Evolutionary conservation across 495 filamentous ascomycete genomes (phyloP).

Genomic region (Penicillium verhagenii): DNA sequence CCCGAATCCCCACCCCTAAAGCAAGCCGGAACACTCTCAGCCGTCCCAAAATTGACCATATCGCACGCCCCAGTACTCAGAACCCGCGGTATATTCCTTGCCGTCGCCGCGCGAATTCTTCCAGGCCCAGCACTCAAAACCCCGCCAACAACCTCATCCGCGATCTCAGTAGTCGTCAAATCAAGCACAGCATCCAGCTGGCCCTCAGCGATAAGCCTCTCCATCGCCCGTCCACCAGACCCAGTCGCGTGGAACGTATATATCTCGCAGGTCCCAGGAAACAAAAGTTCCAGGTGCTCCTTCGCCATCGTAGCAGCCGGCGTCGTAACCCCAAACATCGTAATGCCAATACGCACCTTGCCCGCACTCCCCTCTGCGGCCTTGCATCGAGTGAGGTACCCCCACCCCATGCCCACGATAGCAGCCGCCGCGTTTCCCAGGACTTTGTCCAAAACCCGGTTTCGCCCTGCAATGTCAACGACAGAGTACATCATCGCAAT

Average conservation of each 20-base stretch:
- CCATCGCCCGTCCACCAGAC: constrained; percentile 64
- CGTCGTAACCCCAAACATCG: constrained; percentile 76
- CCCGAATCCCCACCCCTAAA: constrained; percentile 24
- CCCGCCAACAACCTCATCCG: constrained; percentile 61
- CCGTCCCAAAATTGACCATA: constrained; percentile 67
- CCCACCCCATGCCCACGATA: constrained; percentile 52
- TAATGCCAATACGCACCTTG: constrained; percentile 56
- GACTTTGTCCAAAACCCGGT: constrained; percentile 53
- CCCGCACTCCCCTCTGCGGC: background rate
- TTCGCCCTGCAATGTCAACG: constrained; percentile 67
- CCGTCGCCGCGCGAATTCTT: constrained; percentile 54
- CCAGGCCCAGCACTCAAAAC: constrained; percentile 54
- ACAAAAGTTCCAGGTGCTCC: constrained; percentile 36
- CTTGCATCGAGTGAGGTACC: background rate
- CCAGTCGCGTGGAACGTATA: constrained; percentile 71
- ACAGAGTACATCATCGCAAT: constrained; percentile 69
- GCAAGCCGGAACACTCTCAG: constrained; percentile 50
- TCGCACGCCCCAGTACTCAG: constrained; percentile 64
- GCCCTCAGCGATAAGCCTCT: constrained; percentile 53
- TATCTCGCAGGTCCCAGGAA: constrained; percentile 45
- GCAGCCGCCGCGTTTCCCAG: constrained; percentile 60
- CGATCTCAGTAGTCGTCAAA: constrained; percentile 67
- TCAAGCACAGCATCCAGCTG: constrained; percentile 63
- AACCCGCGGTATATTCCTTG: constrained; percentile 57
- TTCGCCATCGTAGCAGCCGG: constrained; percentile 54